Conservation (phyloP, 2,329 filamentous ascomycete species). For the Fusarium sp. region DNA sequence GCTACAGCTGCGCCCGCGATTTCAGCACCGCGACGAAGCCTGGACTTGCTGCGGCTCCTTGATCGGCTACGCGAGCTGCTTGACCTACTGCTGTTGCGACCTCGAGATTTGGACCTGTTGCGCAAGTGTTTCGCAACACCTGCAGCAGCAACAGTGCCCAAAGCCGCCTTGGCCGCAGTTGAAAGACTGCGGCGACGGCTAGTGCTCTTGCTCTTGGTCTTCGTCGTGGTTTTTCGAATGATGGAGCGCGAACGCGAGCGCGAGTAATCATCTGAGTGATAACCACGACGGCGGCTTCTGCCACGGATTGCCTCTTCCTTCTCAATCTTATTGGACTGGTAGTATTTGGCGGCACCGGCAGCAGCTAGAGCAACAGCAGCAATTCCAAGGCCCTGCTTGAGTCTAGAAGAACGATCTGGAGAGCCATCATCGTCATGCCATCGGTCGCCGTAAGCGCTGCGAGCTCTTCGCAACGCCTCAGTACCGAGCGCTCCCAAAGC, state of each 20-base stretch:
- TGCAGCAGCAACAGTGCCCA: slow-evolving; percentile 69
- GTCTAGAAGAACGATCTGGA: slow-evolving; percentile 59
- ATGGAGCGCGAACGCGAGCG: slow-evolving; percentile 58
- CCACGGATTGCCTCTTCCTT: slow-evolving; percentile 70
- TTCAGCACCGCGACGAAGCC: slow-evolving; percentile 67
- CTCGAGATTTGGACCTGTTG: slow-evolving; percentile 62
- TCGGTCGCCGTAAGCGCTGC: slow-evolving; percentile 70
- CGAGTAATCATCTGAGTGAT: slow-evolving; percentile 59
- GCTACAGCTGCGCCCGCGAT: slow-evolving; percentile 71
- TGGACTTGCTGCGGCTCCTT: slow-evolving; percentile 59
- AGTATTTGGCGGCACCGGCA: slow-evolving; percentile 74
- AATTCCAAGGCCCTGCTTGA: slow-evolving; percentile 72
- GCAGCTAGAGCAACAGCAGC: slow-evolving; percentile 74
- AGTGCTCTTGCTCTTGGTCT: slow-evolving; percentile 56
- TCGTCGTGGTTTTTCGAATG: slow-evolving; percentile 51
- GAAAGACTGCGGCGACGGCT: slow-evolving; percentile 59
- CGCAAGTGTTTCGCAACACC: slow-evolving; percentile 70
- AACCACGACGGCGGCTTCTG: slow-evolving; percentile 62
- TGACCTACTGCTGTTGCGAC: slow-evolving; percentile 39
- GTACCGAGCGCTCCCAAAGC: slow-evolving; percentile 73
- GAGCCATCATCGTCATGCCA: slow-evolving; percentile 57
- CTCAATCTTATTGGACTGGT: slow-evolving; percentile 70
- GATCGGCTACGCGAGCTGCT: slow-evolving; percentile 43
- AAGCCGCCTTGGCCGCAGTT: slow-evolving; percentile 66
- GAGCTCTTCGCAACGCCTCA: slow-evolving; percentile 70